Evolutionary conservation across 2,329 filamentous ascomycete genomes (phyloP).

Genomic region (Penicillium griseofulvum): DNA sequence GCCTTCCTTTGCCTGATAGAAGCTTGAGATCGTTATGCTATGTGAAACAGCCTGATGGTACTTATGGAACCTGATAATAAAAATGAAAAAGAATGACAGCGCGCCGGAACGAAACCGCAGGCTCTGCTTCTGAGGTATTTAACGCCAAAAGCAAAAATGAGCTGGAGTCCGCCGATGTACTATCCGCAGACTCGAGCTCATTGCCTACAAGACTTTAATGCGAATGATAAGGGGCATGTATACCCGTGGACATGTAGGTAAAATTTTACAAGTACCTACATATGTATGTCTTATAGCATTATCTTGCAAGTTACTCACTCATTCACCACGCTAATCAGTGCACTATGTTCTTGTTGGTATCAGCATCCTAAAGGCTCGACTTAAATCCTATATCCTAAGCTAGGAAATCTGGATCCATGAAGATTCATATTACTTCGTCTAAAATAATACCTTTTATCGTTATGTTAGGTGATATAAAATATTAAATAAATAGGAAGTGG

Average conservation of each 20-base stretch:
- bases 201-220: background rate
- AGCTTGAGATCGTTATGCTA: background rate
- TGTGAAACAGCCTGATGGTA: background rate
- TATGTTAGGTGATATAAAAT: too few relatives aligned
- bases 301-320: too few relatives aligned
- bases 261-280: background rate
- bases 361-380: too few relatives aligned
- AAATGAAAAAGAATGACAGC: background rate
- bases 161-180: background rate
- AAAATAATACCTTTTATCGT: too few relatives aligned
- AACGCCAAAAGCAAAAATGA: background rate
- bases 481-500: too few relatives aligned
- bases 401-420: too few relatives aligned
- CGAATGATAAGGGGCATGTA: background rate
- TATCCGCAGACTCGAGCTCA: background rate
- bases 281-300: too few relatives aligned
- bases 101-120: background rate
- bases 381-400: too few relatives aligned
- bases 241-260: too few relatives aligned
- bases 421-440: too few relatives aligned
- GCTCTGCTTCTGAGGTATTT: background rate
- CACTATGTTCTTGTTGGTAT: too few relatives aligned
- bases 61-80: background rate
- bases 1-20: slow-evolving; percentile 48
- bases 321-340: too few relatives aligned